These are phyloP conservation scores for Plantago major DNA, from an alignment of 257 asterid species.

Conservation along the genomic window DNA sequence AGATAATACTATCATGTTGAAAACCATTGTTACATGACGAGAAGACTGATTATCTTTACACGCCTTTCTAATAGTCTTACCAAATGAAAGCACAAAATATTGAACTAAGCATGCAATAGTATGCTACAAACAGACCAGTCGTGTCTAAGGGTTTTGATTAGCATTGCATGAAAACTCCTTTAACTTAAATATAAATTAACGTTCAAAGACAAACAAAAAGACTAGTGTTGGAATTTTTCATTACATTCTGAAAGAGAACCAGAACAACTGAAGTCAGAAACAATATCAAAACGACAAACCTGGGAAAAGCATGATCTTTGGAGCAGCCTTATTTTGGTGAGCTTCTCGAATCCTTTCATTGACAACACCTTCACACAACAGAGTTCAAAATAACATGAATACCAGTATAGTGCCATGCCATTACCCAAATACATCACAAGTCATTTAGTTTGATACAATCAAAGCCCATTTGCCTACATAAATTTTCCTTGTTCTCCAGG, in stretches of 20 bases:
- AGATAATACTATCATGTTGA: not conserved
- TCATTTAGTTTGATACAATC: too few species aligned
- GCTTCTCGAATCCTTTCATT: slow-evolving; percentile 76
- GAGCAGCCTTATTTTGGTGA: slow-evolving; percentile 62
- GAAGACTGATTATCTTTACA: not conserved
- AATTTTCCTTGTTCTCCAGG: too few species aligned
- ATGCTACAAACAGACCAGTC: too few species aligned
- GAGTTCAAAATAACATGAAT: slow-evolving; percentile 13
- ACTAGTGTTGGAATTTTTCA: slow-evolving; percentile 17
- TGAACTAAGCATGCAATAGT: too few species aligned
- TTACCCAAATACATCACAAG: too few species aligned
- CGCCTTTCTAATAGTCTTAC: too few species aligned
- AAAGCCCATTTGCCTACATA: too few species aligned
- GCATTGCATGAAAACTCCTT: not conserved
- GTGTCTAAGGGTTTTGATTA: not conserved
- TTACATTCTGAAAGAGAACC: slow-evolving; percentile 7
- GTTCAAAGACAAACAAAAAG: not conserved
- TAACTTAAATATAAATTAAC: not conserved
- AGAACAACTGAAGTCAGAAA: slow-evolving; percentile 13
- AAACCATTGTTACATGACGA: too few species aligned
- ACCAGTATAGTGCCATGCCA: not conserved
- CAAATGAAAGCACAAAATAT: not conserved
- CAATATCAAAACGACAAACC: slow-evolving; percentile 35
- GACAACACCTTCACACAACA: slow-evolving; percentile 56
- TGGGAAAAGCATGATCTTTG: slow-evolving; percentile 86